Conservation (phyloP, 78 protist species). For the Paulinella micropora region DNA sequence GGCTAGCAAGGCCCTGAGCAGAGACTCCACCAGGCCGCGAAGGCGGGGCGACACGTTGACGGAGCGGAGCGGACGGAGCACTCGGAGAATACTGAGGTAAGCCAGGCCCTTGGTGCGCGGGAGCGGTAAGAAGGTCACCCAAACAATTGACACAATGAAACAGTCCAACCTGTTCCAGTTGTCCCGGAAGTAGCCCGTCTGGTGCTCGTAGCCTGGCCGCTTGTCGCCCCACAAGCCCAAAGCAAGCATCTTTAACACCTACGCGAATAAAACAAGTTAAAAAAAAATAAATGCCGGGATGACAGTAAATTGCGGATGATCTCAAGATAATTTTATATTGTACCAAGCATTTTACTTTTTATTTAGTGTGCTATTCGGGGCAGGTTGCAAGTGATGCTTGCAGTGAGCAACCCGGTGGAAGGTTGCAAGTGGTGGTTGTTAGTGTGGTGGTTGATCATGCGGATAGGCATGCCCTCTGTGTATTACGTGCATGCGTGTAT, state of each 20-base stretch:
- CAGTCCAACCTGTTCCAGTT: constrained; percentile 35
- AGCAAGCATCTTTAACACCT: neutral
- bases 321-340: too few species aligned
- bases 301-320: too few species aligned
- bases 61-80: constrained; percentile 36
- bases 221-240: neutral
- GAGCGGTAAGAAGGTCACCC: neutral
- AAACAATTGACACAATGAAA: neutral
- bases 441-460: too few species aligned
- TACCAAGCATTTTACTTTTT: too few species aligned
- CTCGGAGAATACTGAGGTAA: constrained; percentile 26
- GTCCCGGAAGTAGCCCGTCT: constrained; percentile 15
- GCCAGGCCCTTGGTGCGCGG: neutral
- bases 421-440: too few species aligned
- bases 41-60: constrained; percentile 9
- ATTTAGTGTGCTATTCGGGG: too few species aligned
- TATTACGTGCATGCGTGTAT: too few species aligned
- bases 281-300: too few species aligned
- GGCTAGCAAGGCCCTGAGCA: neutral
- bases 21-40: neutral
- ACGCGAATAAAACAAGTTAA: too few species aligned
- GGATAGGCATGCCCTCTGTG: too few species aligned
- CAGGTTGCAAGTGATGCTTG: too few species aligned
- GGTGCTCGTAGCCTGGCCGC: neutral
- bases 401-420: too few species aligned